Evolutionary conservation across 805 yeast species (phyloP).

Genomic region (Ascoidea tarda): DNA sequence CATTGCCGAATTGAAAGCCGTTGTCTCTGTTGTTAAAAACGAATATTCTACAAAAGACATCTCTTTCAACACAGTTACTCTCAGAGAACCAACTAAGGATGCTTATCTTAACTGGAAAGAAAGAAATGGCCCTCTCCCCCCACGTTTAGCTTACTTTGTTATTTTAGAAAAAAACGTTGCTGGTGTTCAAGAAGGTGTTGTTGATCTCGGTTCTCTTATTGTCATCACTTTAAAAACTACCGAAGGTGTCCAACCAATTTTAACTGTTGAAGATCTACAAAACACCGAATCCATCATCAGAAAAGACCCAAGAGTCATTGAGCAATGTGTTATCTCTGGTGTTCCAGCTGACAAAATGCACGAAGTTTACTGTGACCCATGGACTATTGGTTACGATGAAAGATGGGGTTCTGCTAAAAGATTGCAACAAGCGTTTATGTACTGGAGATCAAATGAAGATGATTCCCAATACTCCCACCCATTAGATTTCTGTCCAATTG

Average conservation of each 20-base stretch:
- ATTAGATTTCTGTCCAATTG: slow-evolving; percentile 70
- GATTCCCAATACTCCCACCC: slow-evolving; percentile 61
- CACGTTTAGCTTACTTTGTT: slow-evolving; percentile 55
- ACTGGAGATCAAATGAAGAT: slow-evolving; percentile 62
- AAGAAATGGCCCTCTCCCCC: slow-evolving; percentile 43
- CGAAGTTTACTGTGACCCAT: slow-evolving; percentile 50
- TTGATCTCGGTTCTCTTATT: slow-evolving; percentile 35
- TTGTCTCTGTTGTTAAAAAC: slow-evolving; percentile 35
- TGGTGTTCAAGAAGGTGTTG: slow-evolving; percentile 62
- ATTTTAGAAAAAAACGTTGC: slow-evolving; percentile 40
- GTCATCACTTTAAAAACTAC: slow-evolving; percentile 32
- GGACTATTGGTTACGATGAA: slow-evolving; percentile 62
- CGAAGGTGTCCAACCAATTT: slow-evolving; percentile 59
- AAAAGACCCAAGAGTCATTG: slow-evolving; percentile 55
- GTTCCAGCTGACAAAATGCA: slow-evolving; percentile 34
- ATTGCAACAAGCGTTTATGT: slow-evolving; percentile 70
- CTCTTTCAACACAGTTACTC: slow-evolving; percentile 53
- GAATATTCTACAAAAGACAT: slow-evolving; percentile 30
- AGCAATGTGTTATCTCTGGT: slow-evolving; percentile 60
- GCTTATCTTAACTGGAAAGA: slow-evolving; percentile 56
- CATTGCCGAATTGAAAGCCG: slow-evolving; percentile 45
- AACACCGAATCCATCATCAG: slow-evolving; percentile 52
- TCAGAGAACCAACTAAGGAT: slow-evolving; percentile 57
- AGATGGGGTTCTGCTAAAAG: slow-evolving; percentile 68
- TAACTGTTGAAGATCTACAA: slow-evolving; percentile 55